These are phyloP conservation scores for Gastrodia elata DNA, from an alignment of 106 monocot species.

Conservation along the genomic window DNA sequence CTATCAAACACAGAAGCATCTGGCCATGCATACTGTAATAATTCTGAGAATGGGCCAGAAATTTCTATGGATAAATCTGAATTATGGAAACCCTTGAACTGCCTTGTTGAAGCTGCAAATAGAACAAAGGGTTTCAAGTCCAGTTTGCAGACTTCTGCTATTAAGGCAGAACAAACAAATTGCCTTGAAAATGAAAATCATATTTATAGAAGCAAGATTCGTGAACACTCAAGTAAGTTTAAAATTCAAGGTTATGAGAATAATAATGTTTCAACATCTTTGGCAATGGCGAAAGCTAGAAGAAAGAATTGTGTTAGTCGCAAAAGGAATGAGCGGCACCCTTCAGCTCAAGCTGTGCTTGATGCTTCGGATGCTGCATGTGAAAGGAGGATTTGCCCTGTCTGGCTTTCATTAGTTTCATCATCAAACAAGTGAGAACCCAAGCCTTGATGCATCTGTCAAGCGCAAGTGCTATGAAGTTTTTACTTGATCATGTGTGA, in stretches of 20 bases:
- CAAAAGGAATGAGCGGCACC: slow-evolving; percentile 33
- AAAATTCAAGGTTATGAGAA: slow-evolving; percentile 43
- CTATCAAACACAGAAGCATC: slow-evolving; percentile 30
- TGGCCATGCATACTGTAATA: slow-evolving; percentile 21
- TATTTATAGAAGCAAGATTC: slow-evolving; percentile 30
- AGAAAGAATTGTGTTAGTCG: slow-evolving; percentile 21
- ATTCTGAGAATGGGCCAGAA: slow-evolving; percentile 29
- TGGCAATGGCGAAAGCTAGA: slow-evolving; percentile 25
- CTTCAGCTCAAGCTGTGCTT: slow-evolving; percentile 34
- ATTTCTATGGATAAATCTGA: slow-evolving; percentile 44
- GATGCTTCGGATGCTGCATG: slow-evolving; percentile 37
- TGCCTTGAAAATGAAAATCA: slow-evolving; percentile 21
- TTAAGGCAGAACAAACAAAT: slow-evolving; percentile 42
- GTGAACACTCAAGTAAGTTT: slow-evolving; percentile 26
- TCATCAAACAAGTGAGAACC: slow-evolving; percentile 51
- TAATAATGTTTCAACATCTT: slow-evolving; percentile 8
- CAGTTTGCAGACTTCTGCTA: slow-evolving; percentile 20
- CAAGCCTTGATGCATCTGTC: background rate
- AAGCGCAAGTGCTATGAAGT: background rate
- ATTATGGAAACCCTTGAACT: slow-evolving; percentile 75
- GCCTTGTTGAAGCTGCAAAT: slow-evolving; percentile 71
- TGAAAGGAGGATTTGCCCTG: slow-evolving; percentile 33
- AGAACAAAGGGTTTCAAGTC: slow-evolving; percentile 40
- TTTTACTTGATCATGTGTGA: background rate
- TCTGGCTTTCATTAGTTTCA: slow-evolving; percentile 81